Conservation (phyloP, 2,329 filamentous ascomycete genomes). For the Colletotrichum eleusines region DNA sequence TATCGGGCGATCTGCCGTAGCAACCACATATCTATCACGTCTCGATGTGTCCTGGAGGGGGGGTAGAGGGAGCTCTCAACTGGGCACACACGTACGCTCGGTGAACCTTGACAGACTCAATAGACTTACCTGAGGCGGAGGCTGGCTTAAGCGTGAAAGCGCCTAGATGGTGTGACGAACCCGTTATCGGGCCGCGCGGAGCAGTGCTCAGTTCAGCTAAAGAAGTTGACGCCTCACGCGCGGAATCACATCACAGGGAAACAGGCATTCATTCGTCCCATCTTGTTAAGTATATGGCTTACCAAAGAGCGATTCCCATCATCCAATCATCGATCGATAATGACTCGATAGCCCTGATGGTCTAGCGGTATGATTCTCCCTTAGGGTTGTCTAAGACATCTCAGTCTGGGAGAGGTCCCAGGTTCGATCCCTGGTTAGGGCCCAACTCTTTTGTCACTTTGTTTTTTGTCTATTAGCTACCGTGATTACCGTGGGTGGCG, state of each 20-base stretch:
- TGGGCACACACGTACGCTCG: background rate
- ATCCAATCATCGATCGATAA: background rate
- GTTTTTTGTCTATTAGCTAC: no score
- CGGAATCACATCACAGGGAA: background rate
- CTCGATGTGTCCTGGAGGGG: background rate
- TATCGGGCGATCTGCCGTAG: background rate
- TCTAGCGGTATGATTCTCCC: slow-evolving; percentile 34
- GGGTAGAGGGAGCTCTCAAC: no score
- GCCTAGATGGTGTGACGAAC: background rate
- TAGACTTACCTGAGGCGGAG: background rate
- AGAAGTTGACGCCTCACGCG: background rate
- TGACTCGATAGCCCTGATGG: slow-evolving; percentile 18
- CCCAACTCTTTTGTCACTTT: slow-evolving; percentile 12
- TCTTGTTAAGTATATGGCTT: background rate
- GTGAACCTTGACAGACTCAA: background rate
- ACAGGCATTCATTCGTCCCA: accelerated
- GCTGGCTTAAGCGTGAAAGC: background rate
- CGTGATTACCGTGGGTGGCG: background rate
- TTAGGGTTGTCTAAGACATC: slow-evolving; percentile 11
- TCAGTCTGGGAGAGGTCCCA: slow-evolving; percentile 19
- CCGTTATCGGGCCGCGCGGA: background rate
- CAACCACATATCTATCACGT: background rate
- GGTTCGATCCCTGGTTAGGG: slow-evolving; percentile 34
- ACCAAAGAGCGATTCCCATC: accelerated
- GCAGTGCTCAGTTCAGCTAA: background rate